Conservation (phyloP, 164 flowering plant genomes). For the Vitis riparia region DNA sequence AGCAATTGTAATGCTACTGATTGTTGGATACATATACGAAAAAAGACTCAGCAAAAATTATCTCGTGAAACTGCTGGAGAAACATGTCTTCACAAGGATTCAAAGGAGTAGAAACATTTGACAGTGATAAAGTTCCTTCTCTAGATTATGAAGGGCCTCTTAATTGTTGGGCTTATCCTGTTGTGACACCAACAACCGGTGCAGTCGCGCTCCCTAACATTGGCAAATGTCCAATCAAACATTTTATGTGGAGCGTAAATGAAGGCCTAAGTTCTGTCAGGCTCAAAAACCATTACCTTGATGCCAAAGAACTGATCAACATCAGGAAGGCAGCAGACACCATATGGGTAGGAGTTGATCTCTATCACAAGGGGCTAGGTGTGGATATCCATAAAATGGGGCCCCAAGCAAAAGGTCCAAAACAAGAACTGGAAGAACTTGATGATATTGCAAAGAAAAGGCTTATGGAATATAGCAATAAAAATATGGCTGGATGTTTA, state of each 20-base stretch:
- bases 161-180: conserved; percentile 66
- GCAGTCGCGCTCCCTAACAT: conserved; percentile 52
- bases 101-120: conserved; percentile 46
- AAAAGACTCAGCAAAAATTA: conserved; percentile 37
- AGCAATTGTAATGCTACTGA: conserved; percentile 33
- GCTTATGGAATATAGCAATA: conserved; percentile 24
- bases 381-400: conserved; percentile 45
- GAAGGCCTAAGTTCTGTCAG: conserved; percentile 48
- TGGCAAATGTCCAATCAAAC: conserved; percentile 8
- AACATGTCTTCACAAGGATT: conserved; percentile 32
- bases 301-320: conserved; percentile 22
- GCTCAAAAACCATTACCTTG: conserved; percentile 39
- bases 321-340: conserved; percentile 49
- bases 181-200: conserved; percentile 62
- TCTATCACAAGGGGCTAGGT: conserved; percentile 47
- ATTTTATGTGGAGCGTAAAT: conserved; percentile 29
- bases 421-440: conserved; percentile 40
- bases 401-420: conserved; percentile 25
- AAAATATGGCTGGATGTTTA: conserved; percentile 13
- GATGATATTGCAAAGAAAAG: conserved; percentile 27
- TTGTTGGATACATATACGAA: conserved; percentile 32
- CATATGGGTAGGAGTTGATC: conserved; percentile 56
- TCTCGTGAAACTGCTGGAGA: conserved; percentile 44
- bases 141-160: conserved; percentile 45
- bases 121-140: conserved; percentile 40